Evolutionary conservation across 768 basidiomycete genomes (phyloP).

Genomic region (Pisolithus microcarpus): DNA sequence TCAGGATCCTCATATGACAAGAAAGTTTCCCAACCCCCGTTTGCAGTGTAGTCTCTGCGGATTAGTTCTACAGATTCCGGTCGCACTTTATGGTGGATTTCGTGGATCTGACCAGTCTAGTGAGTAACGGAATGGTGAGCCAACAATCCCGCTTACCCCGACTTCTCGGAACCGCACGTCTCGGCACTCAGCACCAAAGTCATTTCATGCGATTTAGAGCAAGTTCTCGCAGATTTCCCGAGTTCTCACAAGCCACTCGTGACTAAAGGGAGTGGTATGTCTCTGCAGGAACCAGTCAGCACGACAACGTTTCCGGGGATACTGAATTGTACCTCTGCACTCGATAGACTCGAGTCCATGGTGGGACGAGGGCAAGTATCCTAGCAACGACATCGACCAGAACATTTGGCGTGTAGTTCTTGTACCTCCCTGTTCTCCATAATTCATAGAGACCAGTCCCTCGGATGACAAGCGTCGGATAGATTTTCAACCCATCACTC

Average conservation of each 20-base stretch:
- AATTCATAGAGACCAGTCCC: conserved; percentile 95
- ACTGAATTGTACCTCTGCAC: conserved; percentile 69
- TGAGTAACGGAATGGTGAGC: neutral
- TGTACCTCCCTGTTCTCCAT: conserved; percentile 95
- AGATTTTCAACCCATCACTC: conserved; percentile 96
- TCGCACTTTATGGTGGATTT: conserved; percentile 96
- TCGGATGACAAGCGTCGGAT: conserved; percentile 95
- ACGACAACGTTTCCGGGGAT: neutral
- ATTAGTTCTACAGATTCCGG: conserved; percentile 94
- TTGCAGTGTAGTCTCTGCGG: conserved; percentile 91
- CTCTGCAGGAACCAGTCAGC: conserved; percentile 39
- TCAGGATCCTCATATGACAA: conserved; percentile 98
- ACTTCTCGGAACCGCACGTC: conserved; percentile 98
- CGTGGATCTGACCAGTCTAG: conserved; percentile 67
- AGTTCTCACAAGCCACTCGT: conserved; percentile 97
- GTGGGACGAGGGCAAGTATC: conserved; percentile 92
- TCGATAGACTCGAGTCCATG: conserved; percentile 97
- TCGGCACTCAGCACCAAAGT: conserved; percentile 95
- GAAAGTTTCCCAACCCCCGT: conserved; percentile 99
- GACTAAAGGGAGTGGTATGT: conserved; percentile 94
- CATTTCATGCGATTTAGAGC: conserved; percentile 97
- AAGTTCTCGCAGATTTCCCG: conserved; percentile 92
- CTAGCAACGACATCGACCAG: conserved; percentile 95
- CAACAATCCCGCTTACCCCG: conserved; percentile 53
- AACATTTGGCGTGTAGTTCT: conserved; percentile 99